phyloP scores from a whole-genome alignment of 352 stramenopile genomes.

The Phytophthora megakarya region DNA sequence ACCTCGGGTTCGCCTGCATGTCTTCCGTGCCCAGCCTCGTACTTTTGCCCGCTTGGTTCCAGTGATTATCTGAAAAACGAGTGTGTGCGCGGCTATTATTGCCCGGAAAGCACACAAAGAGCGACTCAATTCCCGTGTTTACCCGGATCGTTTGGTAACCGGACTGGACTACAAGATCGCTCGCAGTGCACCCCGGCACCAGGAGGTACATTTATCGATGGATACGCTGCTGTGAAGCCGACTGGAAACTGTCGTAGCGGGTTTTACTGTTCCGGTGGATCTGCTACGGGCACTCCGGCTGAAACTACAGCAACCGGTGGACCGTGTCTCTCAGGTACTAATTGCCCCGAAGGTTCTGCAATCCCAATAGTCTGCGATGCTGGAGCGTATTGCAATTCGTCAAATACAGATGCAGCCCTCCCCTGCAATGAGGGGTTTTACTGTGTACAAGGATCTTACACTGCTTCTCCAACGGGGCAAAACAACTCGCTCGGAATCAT shows the following conservation, averaged over 20 bases:
- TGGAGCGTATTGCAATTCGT: conserved; percentile 80
- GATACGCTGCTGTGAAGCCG: conserved; percentile 49
- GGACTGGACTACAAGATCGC: conserved; percentile 42
- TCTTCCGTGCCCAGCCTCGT: conserved; percentile 42
- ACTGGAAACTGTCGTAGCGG: conserved; percentile 72
- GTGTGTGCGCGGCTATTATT: conserved; percentile 88
- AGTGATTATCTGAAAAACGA: conserved; percentile 44
- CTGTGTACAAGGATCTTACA: conserved; percentile 88
- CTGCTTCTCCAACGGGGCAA: conserved; percentile 67
- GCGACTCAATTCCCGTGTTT: conserved; percentile 71
- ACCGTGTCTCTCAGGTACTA: conserved; percentile 82
- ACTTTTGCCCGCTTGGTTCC: conserved; percentile 56
- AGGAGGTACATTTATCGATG: conserved; percentile 68
- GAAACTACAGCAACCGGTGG: conserved; percentile 48
- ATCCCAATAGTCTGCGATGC: conserved; percentile 82
- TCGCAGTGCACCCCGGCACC: conserved; percentile 70
- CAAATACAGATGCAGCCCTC: conserved; percentile 69
- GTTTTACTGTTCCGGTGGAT: conserved; percentile 83
- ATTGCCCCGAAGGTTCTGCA: conserved; percentile 86
- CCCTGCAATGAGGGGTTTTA: conserved; percentile 86
- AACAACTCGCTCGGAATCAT: conserved; percentile 76
- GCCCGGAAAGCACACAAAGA: conserved; percentile 61
- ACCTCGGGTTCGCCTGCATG: conserved; percentile 33
- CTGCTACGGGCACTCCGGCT: conserved; percentile 54
- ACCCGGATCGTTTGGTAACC: conserved; percentile 77